Percentiles rank a stretch among this genome's conserved stretches.
Conservation (phyloP, 2,329 filamentous ascomycete genomes). For the Xylariaceae sp. region DNA sequence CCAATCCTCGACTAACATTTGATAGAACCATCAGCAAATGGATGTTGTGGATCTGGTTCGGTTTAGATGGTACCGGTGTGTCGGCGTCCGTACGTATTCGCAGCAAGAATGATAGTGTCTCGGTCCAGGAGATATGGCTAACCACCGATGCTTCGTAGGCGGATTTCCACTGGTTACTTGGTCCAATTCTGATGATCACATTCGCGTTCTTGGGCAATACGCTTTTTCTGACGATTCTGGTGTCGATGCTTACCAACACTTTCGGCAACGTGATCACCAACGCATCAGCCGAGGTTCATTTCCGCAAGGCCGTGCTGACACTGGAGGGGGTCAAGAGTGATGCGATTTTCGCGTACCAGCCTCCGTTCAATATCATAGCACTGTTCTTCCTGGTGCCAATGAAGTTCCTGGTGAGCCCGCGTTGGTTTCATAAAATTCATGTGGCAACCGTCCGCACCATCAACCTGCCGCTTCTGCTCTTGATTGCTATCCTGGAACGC, state of each 20-base stretch:
- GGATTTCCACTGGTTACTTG: constrained; percentile 73
- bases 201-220: constrained; percentile 86
- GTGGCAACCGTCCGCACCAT: constrained; percentile 67
- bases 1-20: constrained; percentile 13
- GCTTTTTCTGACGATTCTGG: constrained; percentile 80
- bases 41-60: constrained; percentile 95
- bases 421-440: constrained; percentile 89
- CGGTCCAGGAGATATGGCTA: not conserved
- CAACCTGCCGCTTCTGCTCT: constrained; percentile 67
- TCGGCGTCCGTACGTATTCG: constrained; percentile 43
- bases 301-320: constrained; percentile 71
- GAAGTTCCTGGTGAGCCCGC: constrained; percentile 69
- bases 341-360: constrained; percentile 74
- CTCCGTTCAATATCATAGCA: constrained; percentile 78
- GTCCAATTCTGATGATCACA: constrained; percentile 72
- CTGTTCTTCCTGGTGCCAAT: constrained; percentile 68
- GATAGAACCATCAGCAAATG: constrained; percentile 69
- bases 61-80: constrained; percentile 66
- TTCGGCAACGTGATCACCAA: constrained; percentile 74
- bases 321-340: constrained; percentile 83
- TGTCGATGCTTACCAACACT: constrained; percentile 80
- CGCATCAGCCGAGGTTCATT: constrained; percentile 77
- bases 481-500: constrained; percentile 67
- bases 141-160: constrained; percentile 35
- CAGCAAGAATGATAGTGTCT: not conserved